Conservation (phyloP, 805 yeast genomes). For the Candida oleophila region DNA sequence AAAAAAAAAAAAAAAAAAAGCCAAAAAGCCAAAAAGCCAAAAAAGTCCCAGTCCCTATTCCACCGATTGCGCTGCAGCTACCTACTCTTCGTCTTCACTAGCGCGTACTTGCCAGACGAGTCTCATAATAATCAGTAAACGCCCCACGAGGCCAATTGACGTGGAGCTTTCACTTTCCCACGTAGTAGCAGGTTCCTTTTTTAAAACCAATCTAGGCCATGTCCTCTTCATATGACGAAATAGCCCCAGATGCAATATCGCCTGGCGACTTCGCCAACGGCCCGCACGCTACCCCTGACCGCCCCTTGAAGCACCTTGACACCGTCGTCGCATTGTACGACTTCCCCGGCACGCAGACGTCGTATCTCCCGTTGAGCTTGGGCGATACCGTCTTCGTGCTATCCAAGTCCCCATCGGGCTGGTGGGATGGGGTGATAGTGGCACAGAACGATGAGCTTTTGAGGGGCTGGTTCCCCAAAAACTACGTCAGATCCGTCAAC, state of each 20-base stretch:
- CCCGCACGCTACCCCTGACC: constrained; percentile 10
- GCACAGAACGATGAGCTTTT: constrained; percentile 36
- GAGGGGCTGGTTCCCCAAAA: constrained; percentile 87
- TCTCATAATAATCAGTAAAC: no score
- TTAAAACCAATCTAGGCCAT: background rate
- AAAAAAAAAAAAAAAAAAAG: no score
- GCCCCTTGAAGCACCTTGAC: constrained; percentile 43
- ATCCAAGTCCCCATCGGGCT: constrained; percentile 60
- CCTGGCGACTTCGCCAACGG: constrained; percentile 22
- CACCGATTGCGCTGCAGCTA: no score
- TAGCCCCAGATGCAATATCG: constrained; percentile 40
- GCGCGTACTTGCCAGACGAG: no score
- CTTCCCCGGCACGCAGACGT: constrained; percentile 51
- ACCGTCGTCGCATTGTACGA: constrained; percentile 60
- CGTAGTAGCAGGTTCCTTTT: background rate
- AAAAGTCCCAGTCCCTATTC: no score
- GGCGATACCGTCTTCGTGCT: constrained; percentile 75
- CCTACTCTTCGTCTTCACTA: no score
- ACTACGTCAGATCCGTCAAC: constrained; percentile 50
- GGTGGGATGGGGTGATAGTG: constrained; percentile 81
- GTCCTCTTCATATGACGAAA: constrained; percentile 31
- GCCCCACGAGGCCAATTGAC: no score
- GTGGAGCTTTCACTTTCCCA: background rate
- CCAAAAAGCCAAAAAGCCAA: no score
- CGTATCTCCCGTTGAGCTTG: constrained; percentile 50